Conservation (phyloP, 257 asterid genomes). For the Ehretia macrophylla region DNA sequence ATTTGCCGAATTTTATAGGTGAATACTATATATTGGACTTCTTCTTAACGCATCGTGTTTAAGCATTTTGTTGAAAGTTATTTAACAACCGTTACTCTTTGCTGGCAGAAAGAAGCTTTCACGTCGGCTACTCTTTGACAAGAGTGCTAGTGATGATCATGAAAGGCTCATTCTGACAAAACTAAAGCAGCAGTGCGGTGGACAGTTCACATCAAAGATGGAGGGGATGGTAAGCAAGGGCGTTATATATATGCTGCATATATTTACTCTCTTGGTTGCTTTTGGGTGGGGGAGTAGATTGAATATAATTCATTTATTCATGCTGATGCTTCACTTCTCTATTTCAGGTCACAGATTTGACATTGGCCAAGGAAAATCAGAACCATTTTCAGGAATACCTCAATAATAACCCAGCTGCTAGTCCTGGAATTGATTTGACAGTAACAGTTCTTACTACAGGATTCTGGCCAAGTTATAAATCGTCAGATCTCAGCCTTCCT, state of each 20-base stretch:
- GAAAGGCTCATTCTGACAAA: constrained; percentile 44
- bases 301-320: neutral
- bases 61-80: neutral
- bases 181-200: constrained; percentile 55
- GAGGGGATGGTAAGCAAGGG: constrained; percentile 53
- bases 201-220: constrained; percentile 58
- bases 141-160: constrained; percentile 43
- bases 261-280: too few species aligned
- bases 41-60: neutral
- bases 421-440: constrained; percentile 45
- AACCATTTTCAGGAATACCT: constrained; percentile 38
- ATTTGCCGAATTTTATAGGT: constrained; percentile 55
- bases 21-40: constrained; percentile 7
- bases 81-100: neutral
- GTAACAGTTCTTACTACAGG: constrained; percentile 55
- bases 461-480: constrained; percentile 61
- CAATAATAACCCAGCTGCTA: constrained; percentile 17
- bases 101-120: constrained; percentile 54
- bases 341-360: constrained; percentile 50
- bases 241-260: too few species aligned
- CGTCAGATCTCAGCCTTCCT: constrained; percentile 53
- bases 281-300: too few species aligned
- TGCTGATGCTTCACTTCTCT: neutral
- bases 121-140: constrained; percentile 50
- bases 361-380: constrained; percentile 43